Conservation (phyloP, 768 basidiomycete genomes). For the Mycena maculata region DNA sequence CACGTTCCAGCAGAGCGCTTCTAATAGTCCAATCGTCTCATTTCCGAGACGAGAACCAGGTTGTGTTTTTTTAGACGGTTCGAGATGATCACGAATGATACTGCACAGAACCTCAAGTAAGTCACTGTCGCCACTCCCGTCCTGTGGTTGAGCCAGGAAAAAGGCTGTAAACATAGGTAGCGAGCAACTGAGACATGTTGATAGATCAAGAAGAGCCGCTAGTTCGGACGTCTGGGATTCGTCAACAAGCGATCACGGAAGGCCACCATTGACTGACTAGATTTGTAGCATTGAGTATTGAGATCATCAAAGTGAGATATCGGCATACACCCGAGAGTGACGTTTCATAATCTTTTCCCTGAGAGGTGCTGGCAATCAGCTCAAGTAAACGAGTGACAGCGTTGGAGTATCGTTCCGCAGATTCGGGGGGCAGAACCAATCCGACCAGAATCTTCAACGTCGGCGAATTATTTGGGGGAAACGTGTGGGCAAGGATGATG, state of each 20-base stretch:
- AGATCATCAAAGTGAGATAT: slow-evolving; percentile 55
- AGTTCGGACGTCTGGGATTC: slow-evolving; percentile 56
- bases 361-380: slow-evolving; percentile 53
- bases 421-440: slow-evolving; percentile 40
- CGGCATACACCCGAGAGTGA: slow-evolving; percentile 46
- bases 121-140: slow-evolving; percentile 41
- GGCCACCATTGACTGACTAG: slow-evolving; percentile 50
- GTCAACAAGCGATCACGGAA: slow-evolving; percentile 13
- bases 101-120: slow-evolving; percentile 55
- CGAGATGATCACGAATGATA: slow-evolving; percentile 55
- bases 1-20: slow-evolving; percentile 62
- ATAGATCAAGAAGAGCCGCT: slow-evolving; percentile 63
- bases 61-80: slow-evolving; percentile 44
- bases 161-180: slow-evolving; percentile 60
- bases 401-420: slow-evolving; percentile 50
- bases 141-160: slow-evolving; percentile 46
- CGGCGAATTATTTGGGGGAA: slow-evolving; percentile 48
- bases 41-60: slow-evolving; percentile 49
- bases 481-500: slow-evolving; percentile 69
- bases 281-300: slow-evolving; percentile 48
- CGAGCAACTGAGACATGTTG: slow-evolving; percentile 57
- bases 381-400: slow-evolving; percentile 59
- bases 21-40: slow-evolving; percentile 61
- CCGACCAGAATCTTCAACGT: slow-evolving; percentile 68
- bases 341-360: slow-evolving; percentile 48